Evolutionary conservation across 108 stramenopile genomes (phyloP), one percentile per base, ranked within the genome.

Genomic region (Schizochytrium sp.): DNA sequence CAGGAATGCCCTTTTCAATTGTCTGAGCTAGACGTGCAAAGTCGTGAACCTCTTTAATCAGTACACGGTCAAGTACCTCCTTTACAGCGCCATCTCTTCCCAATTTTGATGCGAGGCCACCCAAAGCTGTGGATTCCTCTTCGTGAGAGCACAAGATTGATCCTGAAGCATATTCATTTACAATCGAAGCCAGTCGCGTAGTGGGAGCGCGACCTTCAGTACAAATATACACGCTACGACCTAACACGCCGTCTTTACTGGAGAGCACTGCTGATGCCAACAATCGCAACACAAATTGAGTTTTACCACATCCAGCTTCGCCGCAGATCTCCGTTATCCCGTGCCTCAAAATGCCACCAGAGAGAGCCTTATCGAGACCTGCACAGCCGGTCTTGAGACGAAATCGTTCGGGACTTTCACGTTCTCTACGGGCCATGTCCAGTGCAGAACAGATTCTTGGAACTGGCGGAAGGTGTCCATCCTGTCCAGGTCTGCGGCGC

Each of bases 271-370:
- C 64, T 47, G 17, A 55, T 53, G 47, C 76, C 17, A 83, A 53
- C 50, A 83, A 38, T n/a, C 53, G 76, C 7, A 83, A 40, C 5
- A 83, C 76, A n/a, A 83, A 53, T 53, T 83, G 76, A 47, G 76
- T 83, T 40, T 83, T 83, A 53, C 76, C 76, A 38, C 50, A 49
- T 8, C 76, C 76, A 5, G 76, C 76, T 53, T 83, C 76, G 2
- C 76, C 76, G 76, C 76, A 83, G 5, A 83, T 28, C 3, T 83
- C 76, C n/a, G 76, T 83, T 47, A 83, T 55, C 28, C 76, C 76
- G 12, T 17, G 19, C 50, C 17, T n/a, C 50, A 55, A 53, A 7
- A 83, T 10, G 50, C 76, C 76, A 40, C 76, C 76, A n/a, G 50
- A 47, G 15, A 83, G 53, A 47, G 47, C 50, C 8, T 12, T 38